Percentiles rank a stretch among this genome's conserved stretches.
phyloP scores from a whole-genome alignment of 768 basidiomycete species.

The Boletus sp. region DNA sequence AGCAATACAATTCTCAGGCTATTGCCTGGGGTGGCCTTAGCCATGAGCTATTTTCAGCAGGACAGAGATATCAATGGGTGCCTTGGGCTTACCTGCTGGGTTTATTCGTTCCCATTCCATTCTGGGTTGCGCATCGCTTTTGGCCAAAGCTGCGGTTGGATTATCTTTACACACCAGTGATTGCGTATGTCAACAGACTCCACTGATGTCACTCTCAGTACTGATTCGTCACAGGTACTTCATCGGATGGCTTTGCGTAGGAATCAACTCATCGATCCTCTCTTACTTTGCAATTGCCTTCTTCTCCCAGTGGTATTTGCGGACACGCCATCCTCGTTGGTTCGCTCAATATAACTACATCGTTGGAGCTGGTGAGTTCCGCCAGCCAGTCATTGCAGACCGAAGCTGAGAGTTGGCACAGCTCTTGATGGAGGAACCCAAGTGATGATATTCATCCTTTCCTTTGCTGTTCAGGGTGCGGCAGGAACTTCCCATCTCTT shows the following conservation, averaged over 20 bases:
- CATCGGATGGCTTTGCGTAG: conserved; percentile 46
- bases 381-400: neutral
- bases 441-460: conserved; percentile 56
- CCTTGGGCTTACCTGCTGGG: conserved; percentile 38
- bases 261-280: conserved; percentile 52
- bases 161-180: conserved; percentile 35
- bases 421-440: conserved; percentile 41
- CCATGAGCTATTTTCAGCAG: conserved; percentile 33
- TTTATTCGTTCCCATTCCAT: conserved; percentile 39
- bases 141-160: conserved; percentile 34
- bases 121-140: conserved; percentile 39
- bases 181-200: conserved; percentile 17
- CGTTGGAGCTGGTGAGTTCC: conserved; percentile 49
- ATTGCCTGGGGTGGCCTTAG: conserved; percentile 43
- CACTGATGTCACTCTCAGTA: neutral
- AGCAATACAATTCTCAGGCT: conserved; percentile 34
- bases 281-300: conserved; percentile 52
- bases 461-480: conserved; percentile 52
- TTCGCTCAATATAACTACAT: conserved; percentile 68
- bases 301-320: conserved; percentile 58
- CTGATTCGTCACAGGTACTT: conserved; percentile 30
- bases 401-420: conserved; percentile 6
- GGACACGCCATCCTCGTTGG: conserved; percentile 60
- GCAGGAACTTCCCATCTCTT: conserved; percentile 48
- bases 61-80: conserved; percentile 39